Base-by-base conservation (phyloP, 306 rosid species). In the Mimosa bimucronata region DNA sequence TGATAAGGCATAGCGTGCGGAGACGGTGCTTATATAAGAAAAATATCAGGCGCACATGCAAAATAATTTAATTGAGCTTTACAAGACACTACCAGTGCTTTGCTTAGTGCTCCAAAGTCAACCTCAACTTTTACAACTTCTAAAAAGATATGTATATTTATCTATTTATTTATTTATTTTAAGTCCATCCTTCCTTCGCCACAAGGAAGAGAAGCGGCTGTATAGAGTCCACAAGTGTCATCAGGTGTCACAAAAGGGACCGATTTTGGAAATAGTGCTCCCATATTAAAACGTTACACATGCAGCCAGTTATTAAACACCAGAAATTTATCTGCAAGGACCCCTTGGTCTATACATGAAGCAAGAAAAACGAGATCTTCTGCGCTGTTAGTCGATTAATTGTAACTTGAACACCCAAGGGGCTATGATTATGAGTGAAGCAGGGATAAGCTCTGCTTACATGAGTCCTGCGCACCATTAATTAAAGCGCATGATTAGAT, bases 31-130 rank as follows among this genome's bases (percentile, higher is more conserved):
- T 70, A 62, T 46, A 76, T 69, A 81, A 81, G 77, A 25, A 9
- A 40, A 58, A 23, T 23, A 26, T 75, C 26, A 69, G 21, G 45
- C n/a, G 13, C 9, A 58, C 55, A n/a, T n/a, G n/a, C n/a, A 44
- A 11, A 45, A 30, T 45, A 41, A 44, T 76, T 62, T 14, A 44
- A 26, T 76, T 19, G 61, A 64, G 31, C 37, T 44, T 64, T 6
- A 7, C 73, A 64, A 1, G 31, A 19, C 62, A 62, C 46, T 64
- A 30, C 31, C 12, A 31, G 52, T n/a, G 42, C 37, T n/a, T n/a
- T n/a, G n/a, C n/a, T n/a, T 13, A 77, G 37, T 70, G 55, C 75
- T 70, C 12, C 71, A 70, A 44, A 6, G 73, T 81, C 76, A 60
- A 75, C 77, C 48, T 68, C 71, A 41, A 58, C 23, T 74, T 66